A percentile compares a stretch with the other conserved stretches of the same genome.
These are phyloP conservation scores for Cryphonectria japonica DNA, from an alignment of 2,329 filamentous ascomycete genomes.

Conservation along the genomic window DNA sequence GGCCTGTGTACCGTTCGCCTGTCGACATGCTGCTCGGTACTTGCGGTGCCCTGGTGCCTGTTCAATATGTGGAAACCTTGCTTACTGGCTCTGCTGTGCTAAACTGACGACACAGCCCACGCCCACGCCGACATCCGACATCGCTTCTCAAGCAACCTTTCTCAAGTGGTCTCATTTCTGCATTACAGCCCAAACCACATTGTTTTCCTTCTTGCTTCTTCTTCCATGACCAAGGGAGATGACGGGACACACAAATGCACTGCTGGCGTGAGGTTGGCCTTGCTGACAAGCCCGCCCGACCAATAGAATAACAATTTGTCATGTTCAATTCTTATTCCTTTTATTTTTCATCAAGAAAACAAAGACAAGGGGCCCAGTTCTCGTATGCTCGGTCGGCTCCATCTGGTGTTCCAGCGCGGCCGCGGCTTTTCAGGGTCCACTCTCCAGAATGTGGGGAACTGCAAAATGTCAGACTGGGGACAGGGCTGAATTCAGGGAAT, in stretches of 20 bases:
- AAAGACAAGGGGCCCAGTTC: not conserved
- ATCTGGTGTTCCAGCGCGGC: not conserved
- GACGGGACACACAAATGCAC: not conserved
- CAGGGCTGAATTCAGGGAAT: constrained; percentile 26
- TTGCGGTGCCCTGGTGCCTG: constrained; percentile 4
- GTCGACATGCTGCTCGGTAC: constrained; percentile 20
- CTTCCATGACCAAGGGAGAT: not conserved
- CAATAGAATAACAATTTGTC: too few relatives aligned
- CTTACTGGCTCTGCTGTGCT: not conserved
- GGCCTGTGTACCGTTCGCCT: not conserved
- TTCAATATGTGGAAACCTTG: not conserved
- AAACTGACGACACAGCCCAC: constrained; percentile 4
- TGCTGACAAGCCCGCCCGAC: not conserved
- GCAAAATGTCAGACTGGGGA: constrained; percentile 21
- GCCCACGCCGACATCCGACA: constrained; percentile 10
- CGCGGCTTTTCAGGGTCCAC: constrained; percentile 16
- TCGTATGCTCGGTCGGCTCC: not conserved
- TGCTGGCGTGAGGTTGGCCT: too few relatives aligned
- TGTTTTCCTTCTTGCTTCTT: not conserved
- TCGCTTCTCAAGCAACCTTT: not conserved
- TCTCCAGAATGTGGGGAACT: constrained; percentile 16
- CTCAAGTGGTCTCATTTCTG: not conserved
- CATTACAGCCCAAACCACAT: not conserved
- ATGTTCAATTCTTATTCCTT: not conserved
- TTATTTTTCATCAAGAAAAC: not conserved